Evolutionary conservation across 2,329 filamentous ascomycete genomes (phyloP), one percentile per base, ranked within the genome.

Genomic region (Monosporascus cannonballus): DNA sequence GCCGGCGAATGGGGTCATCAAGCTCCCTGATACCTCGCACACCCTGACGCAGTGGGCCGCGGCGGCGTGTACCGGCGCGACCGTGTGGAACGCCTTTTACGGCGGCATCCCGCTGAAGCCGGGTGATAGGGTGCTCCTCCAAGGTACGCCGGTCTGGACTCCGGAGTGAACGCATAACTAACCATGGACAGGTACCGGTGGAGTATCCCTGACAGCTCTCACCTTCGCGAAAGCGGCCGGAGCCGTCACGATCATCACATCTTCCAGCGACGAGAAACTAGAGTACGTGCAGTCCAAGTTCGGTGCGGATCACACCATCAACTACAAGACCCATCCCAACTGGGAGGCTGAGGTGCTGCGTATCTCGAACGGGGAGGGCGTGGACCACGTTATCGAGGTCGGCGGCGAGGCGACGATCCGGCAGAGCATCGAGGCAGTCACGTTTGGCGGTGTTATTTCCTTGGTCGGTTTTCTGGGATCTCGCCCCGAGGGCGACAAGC

Each of bases 231-330:
- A 75, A 57, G 77, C 76, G 7, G 66, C 67, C 2, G 75, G 69
- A 11, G 71, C 71, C 0, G 69, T 24, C 8, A 46, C 42, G 14
- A 46, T 46, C 24, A 72, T 81, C 52, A 82, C 79, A 1, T 80
- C 77, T 0, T 78, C 77, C 1, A 76, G 72, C 4, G 74, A 80
- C 55, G 58, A 67, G 3, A 81, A 81, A 57, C 67, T 79, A 6
- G 59, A 65, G 6, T 48, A 62, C 3, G 69, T 67, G 7, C 67
- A 69, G 54, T 55, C 62, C 2, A 63, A 60, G 15, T 64, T 67
- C 25, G 76, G 76, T 9, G 76, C 73, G 2, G 71, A 75, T 48
- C 61, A 73, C 50, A 67, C 64, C 2, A 73, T 80, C 65, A 80
- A 80, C 63, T 80, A 80, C 63, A 73, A 69, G 49, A 73, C 64